Evolutionary conservation across 495 filamentous ascomycete species (phyloP), one percentile per base, ranked within the genome.

Genomic region (Penicillium canariense): DNA sequence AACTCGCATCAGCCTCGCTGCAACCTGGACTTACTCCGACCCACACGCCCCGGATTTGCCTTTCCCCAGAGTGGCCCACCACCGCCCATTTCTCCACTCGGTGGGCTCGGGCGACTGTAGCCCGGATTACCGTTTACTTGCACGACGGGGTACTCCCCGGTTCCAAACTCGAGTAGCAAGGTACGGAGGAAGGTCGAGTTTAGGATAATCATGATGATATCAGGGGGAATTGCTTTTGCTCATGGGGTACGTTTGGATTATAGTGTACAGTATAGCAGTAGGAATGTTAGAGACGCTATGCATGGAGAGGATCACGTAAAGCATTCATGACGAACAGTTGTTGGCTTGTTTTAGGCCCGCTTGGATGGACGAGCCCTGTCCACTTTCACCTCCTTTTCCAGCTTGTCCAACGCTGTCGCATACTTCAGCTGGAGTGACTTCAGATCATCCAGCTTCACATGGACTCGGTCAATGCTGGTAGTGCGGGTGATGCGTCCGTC

Each of bases 381-480:
- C 5, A 20, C 45, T 30, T 59, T 68, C 12, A 77, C 74, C 48
- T 78, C 77, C 59, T 68, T 65, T 42, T 78, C 78, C 7, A 81
- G 66, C 32, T 59, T 58, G 15, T 72, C 68, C 52, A 93, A 60
- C 28, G 87, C 87, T 23, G 61, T 63, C 56, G 81, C 78, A 66
- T 89, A 90, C n/a, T 67, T 74, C 50, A 72, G 68, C 56, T 84
- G 75, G 53, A 80, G 71, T 32, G 82, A 76, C 58, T 74, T 63
- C 50, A 72, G 55, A 48, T 66, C 60, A 15, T 71, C 70, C 47
- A 74, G 35, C 34, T 72, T 74, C 34, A 79, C 55, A 17, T 70
- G 74, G 38, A 84, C 74, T 44, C 75, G 76, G 34, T 75, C 65
- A 32, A 78, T 73, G 52, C 61, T 70, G 14, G 30, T 52, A 27